Evolutionary conservation across 2,329 filamentous ascomycete species (phyloP), one percentile per base, ranked within the genome.

Genomic region (Didymellaceae sp.): DNA sequence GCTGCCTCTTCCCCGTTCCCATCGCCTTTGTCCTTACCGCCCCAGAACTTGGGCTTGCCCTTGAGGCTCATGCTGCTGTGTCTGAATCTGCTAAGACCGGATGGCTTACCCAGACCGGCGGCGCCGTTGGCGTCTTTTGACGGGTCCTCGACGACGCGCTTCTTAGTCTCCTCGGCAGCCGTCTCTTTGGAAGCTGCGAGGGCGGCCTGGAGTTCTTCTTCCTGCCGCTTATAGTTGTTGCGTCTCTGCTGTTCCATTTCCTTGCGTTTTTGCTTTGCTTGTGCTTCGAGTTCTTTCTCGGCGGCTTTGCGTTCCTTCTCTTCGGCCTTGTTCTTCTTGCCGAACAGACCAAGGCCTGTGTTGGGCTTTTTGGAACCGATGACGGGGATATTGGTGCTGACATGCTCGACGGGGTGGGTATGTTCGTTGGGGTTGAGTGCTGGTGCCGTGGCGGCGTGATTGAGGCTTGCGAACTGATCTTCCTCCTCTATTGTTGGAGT

Each of bases 21-120:
- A 13, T 66, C 58, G 11, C 67, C 64, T 53, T 68, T 70, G 14
- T 74, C 69, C 30, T 66, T 65, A 31, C 80, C 77, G 10, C 80
- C 78, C 65, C 89, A 88, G 24, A 82, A 83, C 64, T 90, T 86
- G 59, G 89, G 88, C 72, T 88, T 90, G 56, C 87, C 84, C 39
- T 89, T 84, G 77, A 96, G 82, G 57, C 89, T 91, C 76, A 90
- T 93, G 71, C 87, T 90, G 8, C 85, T 85, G 45, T 86, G 81
- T 60, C 86, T 83, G 57, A 89, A 86, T 34, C 89, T 81, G 63
- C 84, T 85, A 32, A 94, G 75, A 6, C 77, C 73, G 41, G 70
- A 58, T 26, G 58, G 41, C 10, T 50, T 61, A 16, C 62, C 60
- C 16, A 72, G 58, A 18, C 71, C 73, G 41, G 70, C 74, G 17